Evolutionary conservation across 257 asterid species (phyloP).

Genomic region (Solanum dulcamara): DNA sequence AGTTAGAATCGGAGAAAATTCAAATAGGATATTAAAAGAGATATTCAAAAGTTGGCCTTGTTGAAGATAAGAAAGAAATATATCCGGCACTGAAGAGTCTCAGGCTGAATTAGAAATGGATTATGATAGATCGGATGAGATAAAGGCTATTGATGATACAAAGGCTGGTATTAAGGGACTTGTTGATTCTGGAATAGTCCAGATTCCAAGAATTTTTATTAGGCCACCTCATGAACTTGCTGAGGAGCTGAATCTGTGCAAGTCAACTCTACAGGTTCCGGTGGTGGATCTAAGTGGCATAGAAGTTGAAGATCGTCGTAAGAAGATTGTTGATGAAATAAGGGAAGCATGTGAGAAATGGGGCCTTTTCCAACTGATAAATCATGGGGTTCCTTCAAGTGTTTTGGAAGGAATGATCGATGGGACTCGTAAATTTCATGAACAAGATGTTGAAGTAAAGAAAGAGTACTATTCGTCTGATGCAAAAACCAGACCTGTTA

Average conservation of each 20-base stretch:
- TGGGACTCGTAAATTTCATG: constrained; percentile 47
- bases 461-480: constrained; percentile 23
- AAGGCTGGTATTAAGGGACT: constrained; percentile 14
- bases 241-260: constrained; percentile 10
- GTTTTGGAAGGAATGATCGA: constrained; percentile 43
- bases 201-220: constrained; percentile 17
- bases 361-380: constrained; percentile 50
- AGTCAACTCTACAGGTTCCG: constrained; percentile 20
- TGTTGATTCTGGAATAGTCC: constrained; percentile 11
- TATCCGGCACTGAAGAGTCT: neutral
- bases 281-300: constrained; percentile 35
- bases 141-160: constrained; percentile 13
- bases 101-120: neutral
- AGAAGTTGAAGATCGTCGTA: constrained; percentile 1
- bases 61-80: neutral
- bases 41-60: neutral
- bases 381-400: constrained; percentile 39
- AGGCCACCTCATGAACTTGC: constrained; percentile 27
- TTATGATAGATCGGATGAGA: neutral
- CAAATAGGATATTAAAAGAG: no score
- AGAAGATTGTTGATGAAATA: constrained; percentile 16
- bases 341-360: constrained; percentile 36
- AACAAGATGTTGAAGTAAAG: constrained; percentile 45
- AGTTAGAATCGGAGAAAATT: no score
- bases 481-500: constrained; percentile 13